phyloP scores from a whole-genome alignment of 441 rosid genomes.

The Codiaeum variegatum region DNA sequence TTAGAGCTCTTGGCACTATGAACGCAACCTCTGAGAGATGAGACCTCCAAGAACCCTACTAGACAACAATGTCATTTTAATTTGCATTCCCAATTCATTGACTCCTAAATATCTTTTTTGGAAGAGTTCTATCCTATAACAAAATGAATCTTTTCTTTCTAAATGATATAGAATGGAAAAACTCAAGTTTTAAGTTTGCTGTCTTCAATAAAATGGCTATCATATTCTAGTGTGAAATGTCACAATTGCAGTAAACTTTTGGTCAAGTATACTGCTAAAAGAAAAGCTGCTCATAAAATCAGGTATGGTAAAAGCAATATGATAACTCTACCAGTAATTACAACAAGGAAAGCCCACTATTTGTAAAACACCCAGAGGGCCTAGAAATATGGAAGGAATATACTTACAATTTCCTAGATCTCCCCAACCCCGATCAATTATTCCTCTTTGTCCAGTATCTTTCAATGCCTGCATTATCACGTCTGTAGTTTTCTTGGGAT shows the following conservation, averaged over 20 bases:
- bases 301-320: not conserved
- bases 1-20: not conserved
- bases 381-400: slow-evolving; percentile 16
- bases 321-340: not conserved
- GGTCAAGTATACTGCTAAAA: not conserved
- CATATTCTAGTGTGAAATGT: not conserved
- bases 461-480: slow-evolving; percentile 76
- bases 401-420: slow-evolving; percentile 87
- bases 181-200: not conserved
- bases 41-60: not conserved
- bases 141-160: not conserved
- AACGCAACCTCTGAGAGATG: not conserved
- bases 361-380: not conserved
- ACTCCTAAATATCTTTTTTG: not conserved
- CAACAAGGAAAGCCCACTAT: not conserved
- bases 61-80: not conserved
- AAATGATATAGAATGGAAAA: not conserved
- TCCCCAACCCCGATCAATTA: slow-evolving; percentile 96
- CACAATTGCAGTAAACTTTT: not conserved
- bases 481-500: slow-evolving; percentile 69
- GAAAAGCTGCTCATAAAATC: not conserved
- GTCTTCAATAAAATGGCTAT: not conserved
- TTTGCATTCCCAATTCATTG: not conserved
- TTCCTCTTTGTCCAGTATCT: slow-evolving; percentile 90
- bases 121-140: not conserved